A percentile compares a stretch with the other conserved stretches of the same genome.
These are phyloP conservation scores for Agaricus subrufescens DNA, from an alignment of 768 basidiomycete species.

Conservation along the genomic window DNA sequence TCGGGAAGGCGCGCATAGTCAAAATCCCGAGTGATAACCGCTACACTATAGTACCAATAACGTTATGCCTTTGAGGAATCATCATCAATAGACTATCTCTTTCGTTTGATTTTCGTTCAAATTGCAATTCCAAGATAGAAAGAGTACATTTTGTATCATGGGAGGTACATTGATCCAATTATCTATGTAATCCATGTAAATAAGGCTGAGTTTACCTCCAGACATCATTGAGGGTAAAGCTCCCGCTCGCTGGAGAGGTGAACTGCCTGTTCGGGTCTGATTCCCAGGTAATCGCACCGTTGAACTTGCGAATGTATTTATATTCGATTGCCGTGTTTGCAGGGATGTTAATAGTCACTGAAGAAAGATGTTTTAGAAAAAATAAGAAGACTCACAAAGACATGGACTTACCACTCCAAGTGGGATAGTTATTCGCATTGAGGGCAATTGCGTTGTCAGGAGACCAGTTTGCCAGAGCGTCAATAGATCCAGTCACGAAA, in stretches of 20 bases:
- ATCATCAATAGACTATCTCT: no score
- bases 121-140: no score
- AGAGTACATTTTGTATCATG: no score
- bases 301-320: slow-evolving; percentile 64
- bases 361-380: not conserved
- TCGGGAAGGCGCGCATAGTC: slow-evolving; percentile 19
- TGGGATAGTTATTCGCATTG: slow-evolving; percentile 54
- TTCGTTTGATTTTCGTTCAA: no score
- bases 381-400: not conserved
- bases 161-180: not conserved
- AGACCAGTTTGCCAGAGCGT: slow-evolving; percentile 57
- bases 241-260: slow-evolving; percentile 42
- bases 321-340: slow-evolving; percentile 54
- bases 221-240: slow-evolving; percentile 29
- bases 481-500: slow-evolving; percentile 57
- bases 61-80: no score
- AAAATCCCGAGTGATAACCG: slow-evolving; percentile 32
- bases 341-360: slow-evolving; percentile 61
- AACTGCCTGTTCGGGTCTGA: slow-evolving; percentile 50
- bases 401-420: slow-evolving; percentile 57
- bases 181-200: not conserved
- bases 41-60: slow-evolving; percentile 27
- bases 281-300: slow-evolving; percentile 63
- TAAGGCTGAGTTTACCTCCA: slow-evolving; percentile 29
- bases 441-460: slow-evolving; percentile 51